Percentiles rank a stretch among this genome's conserved stretches.
Conservation (phyloP, 352 stramenopile species). For the Globisporangium emineosum region DNA sequence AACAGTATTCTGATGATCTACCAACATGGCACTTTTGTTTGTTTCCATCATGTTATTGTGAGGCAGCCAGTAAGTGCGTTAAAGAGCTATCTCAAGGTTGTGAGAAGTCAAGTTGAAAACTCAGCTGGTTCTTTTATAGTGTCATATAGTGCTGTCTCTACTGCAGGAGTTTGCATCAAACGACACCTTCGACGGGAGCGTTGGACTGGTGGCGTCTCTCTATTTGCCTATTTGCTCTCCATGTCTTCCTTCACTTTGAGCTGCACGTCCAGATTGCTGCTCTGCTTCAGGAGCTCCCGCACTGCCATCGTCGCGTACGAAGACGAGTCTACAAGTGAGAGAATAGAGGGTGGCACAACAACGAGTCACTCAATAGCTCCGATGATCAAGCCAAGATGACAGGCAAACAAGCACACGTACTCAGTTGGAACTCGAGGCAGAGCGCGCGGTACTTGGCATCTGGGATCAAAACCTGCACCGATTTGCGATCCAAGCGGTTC, state of each 20-base stretch:
- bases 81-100: neutral
- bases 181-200: neutral
- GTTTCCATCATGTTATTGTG: neutral
- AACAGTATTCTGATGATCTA: too few relatives aligned
- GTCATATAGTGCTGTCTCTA: neutral
- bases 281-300: constrained; percentile 95
- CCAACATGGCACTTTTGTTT: too few relatives aligned
- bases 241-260: constrained; percentile 17
- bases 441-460: constrained; percentile 59
- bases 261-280: constrained; percentile 69
- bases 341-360: neutral
- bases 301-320: constrained; percentile 96
- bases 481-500: constrained; percentile 48
- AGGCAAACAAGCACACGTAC: constrained; percentile 25
- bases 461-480: constrained; percentile 44
- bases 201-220: neutral
- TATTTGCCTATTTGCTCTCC: constrained; percentile 12
- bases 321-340: constrained; percentile 47
- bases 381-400: neutral
- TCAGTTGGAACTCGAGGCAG: constrained; percentile 80
- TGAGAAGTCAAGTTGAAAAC: neutral
- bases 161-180: neutral
- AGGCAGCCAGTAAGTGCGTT: neutral
- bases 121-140: neutral
- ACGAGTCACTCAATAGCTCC: neutral